These are phyloP conservation scores for Beauveria australis DNA, from an alignment of 2,329 filamentous ascomycete genomes.

Conservation along the genomic window DNA sequence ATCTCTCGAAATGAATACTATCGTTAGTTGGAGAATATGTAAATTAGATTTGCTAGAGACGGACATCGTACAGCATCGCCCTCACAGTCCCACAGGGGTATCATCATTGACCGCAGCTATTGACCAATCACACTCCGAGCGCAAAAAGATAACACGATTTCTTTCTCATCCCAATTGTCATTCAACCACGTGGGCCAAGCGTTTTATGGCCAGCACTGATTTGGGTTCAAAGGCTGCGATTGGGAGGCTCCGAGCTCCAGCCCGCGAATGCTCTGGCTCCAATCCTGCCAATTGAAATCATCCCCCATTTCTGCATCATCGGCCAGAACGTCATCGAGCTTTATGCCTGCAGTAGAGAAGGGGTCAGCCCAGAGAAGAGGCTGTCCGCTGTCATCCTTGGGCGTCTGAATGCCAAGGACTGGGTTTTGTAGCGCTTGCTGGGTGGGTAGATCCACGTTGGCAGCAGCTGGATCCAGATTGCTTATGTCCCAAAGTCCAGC, in stretches of 20 bases:
- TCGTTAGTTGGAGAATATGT: not conserved
- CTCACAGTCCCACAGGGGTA: not conserved
- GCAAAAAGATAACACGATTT: not conserved
- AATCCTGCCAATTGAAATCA: constrained; percentile 42
- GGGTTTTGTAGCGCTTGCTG: constrained; percentile 17
- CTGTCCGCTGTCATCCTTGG: constrained; percentile 27
- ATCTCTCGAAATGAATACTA: not conserved
- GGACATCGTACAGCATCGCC: not conserved
- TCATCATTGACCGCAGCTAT: not conserved
- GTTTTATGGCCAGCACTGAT: not conserved
- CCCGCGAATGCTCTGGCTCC: constrained; percentile 34
- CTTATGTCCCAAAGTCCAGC: constrained; percentile 9
- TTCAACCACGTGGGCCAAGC: not conserved
- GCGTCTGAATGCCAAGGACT: constrained; percentile 16
- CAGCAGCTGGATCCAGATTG: not conserved
- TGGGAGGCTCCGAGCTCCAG: constrained; percentile 26
- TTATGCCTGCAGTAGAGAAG: constrained; percentile 22
- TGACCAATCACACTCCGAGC: not conserved
- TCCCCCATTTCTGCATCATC: constrained; percentile 33
- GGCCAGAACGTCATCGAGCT: constrained; percentile 19
- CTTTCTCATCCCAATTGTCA: not conserved
- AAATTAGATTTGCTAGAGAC: not conserved
- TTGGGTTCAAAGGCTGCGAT: constrained; percentile 7
- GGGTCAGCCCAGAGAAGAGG: constrained; percentile 35
- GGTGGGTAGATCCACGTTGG: constrained; percentile 2